phyloP scores from a whole-genome alignment of 164 flowering plant species.

The Brasenia schreberi region DNA sequence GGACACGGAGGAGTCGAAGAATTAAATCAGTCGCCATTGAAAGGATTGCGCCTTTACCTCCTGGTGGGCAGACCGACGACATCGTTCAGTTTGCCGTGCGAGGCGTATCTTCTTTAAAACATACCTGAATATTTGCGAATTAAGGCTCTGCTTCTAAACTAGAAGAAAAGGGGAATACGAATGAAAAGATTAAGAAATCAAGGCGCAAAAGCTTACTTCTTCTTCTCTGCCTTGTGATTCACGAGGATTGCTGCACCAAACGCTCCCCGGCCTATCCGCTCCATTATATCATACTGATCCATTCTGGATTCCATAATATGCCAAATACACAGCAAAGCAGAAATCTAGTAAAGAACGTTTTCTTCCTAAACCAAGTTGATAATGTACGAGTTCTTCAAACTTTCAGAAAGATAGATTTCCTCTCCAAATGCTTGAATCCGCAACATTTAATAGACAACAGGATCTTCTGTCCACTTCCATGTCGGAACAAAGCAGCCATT shows the following conservation, averaged over 20 bases:
- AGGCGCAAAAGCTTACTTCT: constrained; percentile 45
- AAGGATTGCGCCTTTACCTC: constrained; percentile 72
- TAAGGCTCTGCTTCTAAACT: no score
- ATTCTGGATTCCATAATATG: constrained; percentile 73
- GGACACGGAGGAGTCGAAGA: neutral
- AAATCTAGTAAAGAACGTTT: neutral
- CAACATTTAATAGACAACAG: no score
- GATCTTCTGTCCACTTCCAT: no score
- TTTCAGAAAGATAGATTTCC: no score
- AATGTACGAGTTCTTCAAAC: neutral
- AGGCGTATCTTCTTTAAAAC: constrained; percentile 94
- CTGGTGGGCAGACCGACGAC: constrained; percentile 95
- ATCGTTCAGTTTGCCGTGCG: constrained; percentile 90
- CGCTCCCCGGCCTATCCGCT: constrained; percentile 98
- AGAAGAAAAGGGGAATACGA: no score
- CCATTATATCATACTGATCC: constrained; percentile 99
- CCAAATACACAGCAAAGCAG: neutral
- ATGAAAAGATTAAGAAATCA: no score
- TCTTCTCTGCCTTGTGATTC: constrained; percentile 72
- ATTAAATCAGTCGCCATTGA: no score
- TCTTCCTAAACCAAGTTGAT: neutral
- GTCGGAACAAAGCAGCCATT: no score
- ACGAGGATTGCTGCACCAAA: constrained; percentile 98
- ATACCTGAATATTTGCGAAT: constrained; percentile 7
- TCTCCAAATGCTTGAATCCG: no score